Evolutionary conservation across 169 alveolate species (phyloP).

Genomic region (Cyclospora cayetanensis): DNA sequence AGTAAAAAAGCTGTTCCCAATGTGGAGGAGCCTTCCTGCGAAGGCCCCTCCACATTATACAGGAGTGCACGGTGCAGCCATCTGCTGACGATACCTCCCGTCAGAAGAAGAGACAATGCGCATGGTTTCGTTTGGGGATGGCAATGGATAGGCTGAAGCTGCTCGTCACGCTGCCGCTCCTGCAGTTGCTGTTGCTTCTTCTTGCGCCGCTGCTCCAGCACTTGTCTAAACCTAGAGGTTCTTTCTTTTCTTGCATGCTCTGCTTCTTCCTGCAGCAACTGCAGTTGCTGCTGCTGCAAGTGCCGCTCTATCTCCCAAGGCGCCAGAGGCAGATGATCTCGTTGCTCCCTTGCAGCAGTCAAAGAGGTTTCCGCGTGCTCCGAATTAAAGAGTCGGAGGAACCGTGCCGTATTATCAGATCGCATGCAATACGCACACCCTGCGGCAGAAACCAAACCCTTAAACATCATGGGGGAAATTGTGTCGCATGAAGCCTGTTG

Average conservation of each 20-base stretch:
- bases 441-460: neutral
- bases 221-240: too few relatives aligned
- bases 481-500: too few relatives aligned
- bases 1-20: neutral
- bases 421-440: neutral
- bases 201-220: neutral
- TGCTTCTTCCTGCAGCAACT: neutral
- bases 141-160: neutral
- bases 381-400: neutral
- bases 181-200: neutral
- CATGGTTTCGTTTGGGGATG: too few relatives aligned
- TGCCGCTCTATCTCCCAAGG: neutral
- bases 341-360: neutral
- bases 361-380: neutral
- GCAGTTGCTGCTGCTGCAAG: conserved; percentile 5
- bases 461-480: too few relatives aligned
- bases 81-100: too few relatives aligned
- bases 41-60: too few relatives aligned
- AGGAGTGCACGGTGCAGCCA: too few relatives aligned
- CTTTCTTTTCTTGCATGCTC: too few relatives aligned
- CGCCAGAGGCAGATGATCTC: neutral
- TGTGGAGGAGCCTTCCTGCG: neutral
- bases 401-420: too few relatives aligned
- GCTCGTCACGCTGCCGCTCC: neutral
- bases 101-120: too few relatives aligned